Evolutionary conservation across 208 protist species (phyloP).

Genomic region (Ichthyophonus hoferi): DNA sequence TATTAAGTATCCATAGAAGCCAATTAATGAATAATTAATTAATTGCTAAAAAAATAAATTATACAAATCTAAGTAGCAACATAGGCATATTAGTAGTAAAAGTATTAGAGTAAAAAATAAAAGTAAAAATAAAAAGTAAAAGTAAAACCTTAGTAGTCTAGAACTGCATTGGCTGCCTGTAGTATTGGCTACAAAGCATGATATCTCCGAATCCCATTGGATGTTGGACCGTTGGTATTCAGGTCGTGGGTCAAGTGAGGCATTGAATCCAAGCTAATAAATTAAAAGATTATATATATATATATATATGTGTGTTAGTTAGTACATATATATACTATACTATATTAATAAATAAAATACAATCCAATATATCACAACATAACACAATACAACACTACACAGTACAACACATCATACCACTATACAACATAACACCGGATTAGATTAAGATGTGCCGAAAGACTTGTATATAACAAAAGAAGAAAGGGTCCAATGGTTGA

Average conservation of each 20-base stretch:
- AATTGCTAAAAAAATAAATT: neutral
- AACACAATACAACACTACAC: too few species aligned
- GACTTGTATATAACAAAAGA: too few species aligned
- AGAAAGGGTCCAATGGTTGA: too few species aligned
- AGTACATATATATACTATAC: neutral
- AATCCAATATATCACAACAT: neutral
- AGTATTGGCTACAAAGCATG: neutral
- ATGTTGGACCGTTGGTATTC: constrained; percentile 32
- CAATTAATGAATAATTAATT: too few species aligned
- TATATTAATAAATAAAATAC: neutral
- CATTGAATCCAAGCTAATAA: neutral
- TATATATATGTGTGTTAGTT: neutral
- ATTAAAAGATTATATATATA: neutral
- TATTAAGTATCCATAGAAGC: neutral
- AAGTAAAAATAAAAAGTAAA: neutral
- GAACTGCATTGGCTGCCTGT: constrained; percentile 21
- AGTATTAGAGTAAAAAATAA: neutral
- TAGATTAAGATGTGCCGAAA: too few species aligned
- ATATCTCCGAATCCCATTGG: neutral
- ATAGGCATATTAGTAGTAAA: neutral
- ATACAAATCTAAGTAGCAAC: neutral
- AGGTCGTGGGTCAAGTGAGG: constrained; percentile 35
- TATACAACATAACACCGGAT: too few species aligned
- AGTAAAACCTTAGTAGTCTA: constrained; percentile 1
- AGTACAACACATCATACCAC: too few species aligned